phyloP scores from a whole-genome alignment of 805 yeast genomes.

The Jamesozyma piceae region DNA sequence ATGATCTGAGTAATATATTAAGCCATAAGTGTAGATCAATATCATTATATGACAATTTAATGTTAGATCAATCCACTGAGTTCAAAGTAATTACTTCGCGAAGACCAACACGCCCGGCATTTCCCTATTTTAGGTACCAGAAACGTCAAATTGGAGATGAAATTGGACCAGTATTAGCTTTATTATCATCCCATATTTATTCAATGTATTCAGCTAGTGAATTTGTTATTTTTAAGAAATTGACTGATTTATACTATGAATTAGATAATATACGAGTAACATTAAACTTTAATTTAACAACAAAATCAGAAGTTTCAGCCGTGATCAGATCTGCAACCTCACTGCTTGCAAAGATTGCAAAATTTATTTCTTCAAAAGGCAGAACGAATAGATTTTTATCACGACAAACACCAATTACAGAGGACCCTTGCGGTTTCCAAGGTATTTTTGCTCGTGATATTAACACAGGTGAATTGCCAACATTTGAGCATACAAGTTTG shows the following conservation, averaged over 20 bases:
- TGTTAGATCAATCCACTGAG: slow-evolving; percentile 22
- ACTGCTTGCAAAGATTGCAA: slow-evolving; percentile 50
- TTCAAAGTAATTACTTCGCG: slow-evolving; percentile 12
- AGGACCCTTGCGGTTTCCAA: slow-evolving; percentile 55
- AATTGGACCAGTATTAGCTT: slow-evolving; percentile 45
- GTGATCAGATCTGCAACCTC: slow-evolving; percentile 45
- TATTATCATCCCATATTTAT: slow-evolving; percentile 54
- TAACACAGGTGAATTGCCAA: slow-evolving; percentile 46
- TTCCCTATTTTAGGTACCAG: slow-evolving; percentile 43
- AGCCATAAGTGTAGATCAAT: slow-evolving; percentile 18
- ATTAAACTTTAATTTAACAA: slow-evolving; percentile 41
- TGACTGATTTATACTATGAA: slow-evolving; percentile 43
- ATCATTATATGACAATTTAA: slow-evolving; percentile 28
- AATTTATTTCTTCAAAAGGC: slow-evolving; percentile 43
- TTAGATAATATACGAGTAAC: slow-evolving; percentile 51
- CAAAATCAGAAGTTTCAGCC: slow-evolving; percentile 40
- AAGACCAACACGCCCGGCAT: slow-evolving; percentile 38
- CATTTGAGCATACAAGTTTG: slow-evolving; percentile 37
- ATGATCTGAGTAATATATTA: slow-evolving; percentile 11
- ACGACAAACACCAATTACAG: slow-evolving; percentile 8
- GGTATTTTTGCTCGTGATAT: slow-evolving; percentile 59
- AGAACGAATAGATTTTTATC: slow-evolving; percentile 22
- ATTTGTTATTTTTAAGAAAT: slow-evolving; percentile 49
- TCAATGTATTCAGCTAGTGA: slow-evolving; percentile 66
- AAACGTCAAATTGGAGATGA: slow-evolving; percentile 44